Percentiles rank a stretch among this genome's conserved stretches.
phyloP scores from a whole-genome alignment of 2,329 filamentous ascomycete species.

The Keithomyces neogunnii region DNA sequence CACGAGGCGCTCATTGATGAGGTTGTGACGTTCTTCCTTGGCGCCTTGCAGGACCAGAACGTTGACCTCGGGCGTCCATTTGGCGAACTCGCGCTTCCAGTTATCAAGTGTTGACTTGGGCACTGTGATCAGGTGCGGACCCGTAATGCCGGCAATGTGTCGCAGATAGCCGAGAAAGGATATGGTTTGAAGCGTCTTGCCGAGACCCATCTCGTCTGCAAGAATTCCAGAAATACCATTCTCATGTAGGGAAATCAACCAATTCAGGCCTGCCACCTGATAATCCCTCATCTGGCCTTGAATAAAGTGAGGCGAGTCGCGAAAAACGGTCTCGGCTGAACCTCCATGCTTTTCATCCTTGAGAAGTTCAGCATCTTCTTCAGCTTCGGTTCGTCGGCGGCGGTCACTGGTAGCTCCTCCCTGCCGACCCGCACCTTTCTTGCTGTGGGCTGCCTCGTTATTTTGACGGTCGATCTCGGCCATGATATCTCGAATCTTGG shows the following conservation, averaged over 20 bases:
- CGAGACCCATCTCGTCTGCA: constrained; percentile 97
- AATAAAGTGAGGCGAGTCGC: constrained; percentile 87
- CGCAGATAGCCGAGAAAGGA: constrained; percentile 92
- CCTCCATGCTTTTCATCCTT: constrained; percentile 85
- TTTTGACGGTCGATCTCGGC: constrained; percentile 92
- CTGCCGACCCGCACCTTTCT: constrained; percentile 69
- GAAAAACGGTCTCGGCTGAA: constrained; percentile 80
- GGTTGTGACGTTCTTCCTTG: constrained; percentile 80
- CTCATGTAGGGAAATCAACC: constrained; percentile 94
- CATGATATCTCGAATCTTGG: constrained; percentile 89
- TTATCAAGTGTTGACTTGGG: constrained; percentile 98
- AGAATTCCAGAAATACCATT: constrained; percentile 98
- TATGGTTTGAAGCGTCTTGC: constrained; percentile 96
- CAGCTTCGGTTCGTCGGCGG: constrained; percentile 85
- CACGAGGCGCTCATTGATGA: constrained; percentile 87
- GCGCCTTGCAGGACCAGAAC: constrained; percentile 89
- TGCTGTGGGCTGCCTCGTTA: constrained; percentile 59
- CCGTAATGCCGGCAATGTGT: constrained; percentile 80
- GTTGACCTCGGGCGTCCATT: constrained; percentile 93
- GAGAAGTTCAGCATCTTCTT: constrained; percentile 84
- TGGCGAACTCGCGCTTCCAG: constrained; percentile 90
- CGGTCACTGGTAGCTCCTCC: constrained; percentile 75
- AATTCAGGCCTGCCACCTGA: constrained; percentile 90
- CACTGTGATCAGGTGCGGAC: constrained; percentile 84
- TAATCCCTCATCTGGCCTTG: constrained; percentile 91